Evolutionary conservation across 2,329 filamentous ascomycete genomes (phyloP), one percentile per base, ranked within the genome.

Genomic region (Fonsecaea multimorphosa): DNA sequence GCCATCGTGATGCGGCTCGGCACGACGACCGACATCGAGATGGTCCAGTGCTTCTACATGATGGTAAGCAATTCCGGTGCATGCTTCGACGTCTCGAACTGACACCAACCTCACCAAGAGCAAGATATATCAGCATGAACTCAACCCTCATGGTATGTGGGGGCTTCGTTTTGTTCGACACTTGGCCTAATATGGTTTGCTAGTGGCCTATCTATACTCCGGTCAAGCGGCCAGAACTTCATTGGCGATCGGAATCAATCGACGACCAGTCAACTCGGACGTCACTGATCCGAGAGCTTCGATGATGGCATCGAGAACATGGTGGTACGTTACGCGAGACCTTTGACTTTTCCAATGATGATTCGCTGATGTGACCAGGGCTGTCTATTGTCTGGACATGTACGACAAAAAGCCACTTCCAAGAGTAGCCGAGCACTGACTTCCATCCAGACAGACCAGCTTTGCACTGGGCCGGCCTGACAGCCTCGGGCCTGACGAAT

Each of bases 81-180:
- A 34, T 34, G 32, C 32, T 34, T 12, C 32, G 32, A 34, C 32
- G 32, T 12, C 11, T 34, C 32, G 32, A 34, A 34, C 32, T 34
- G 11, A 34, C 32, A 34, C 32, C 32, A 34, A 34, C 11, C 32
- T 12, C 32, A 34, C 32, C 11, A 7, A 84, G 76, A 80, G 81
- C 6, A 83, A 83, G 69, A 77, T 83, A 3, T 83, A 80, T 66
- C 82, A 83, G 63, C 82, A 83, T 57, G 80, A 83, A 65, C 74
- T 84, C 3, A 82, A 82, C 58, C 80, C 80, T 5, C 66, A 68
- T 32, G 60, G 65, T 64, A 61, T 11, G 53, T 7, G 22, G 40
- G n/a, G n/a, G 34, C 40, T 19, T 31, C 46, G 14, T 63, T 36
- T 36, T 34, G 32, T 34, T 34, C 11, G 32, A 34, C 32, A 34